Percentiles rank a stretch among this genome's conserved stretches.
Conservation (phyloP, 139 green algal species). For the Coccomyxa sp. region DNA sequence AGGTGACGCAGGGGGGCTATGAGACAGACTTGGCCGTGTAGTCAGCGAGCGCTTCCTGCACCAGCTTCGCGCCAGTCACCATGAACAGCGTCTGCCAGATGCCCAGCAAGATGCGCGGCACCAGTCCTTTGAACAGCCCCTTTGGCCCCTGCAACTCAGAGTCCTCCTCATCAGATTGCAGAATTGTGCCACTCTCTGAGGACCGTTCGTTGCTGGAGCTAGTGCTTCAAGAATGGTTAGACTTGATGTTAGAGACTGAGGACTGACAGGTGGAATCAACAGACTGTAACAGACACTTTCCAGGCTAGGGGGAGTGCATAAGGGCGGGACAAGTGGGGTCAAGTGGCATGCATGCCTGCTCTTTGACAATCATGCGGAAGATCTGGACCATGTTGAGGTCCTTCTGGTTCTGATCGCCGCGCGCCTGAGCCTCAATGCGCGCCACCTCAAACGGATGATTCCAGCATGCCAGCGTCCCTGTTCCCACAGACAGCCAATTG, state of each 20-base stretch:
- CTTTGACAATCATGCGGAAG: not conserved
- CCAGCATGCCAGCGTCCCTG: conserved; percentile 34
- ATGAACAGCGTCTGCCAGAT: conserved; percentile 48
- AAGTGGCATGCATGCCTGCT: not conserved
- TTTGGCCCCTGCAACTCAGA: conserved; percentile 20
- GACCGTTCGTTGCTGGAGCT: too few species aligned
- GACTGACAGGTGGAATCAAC: too few species aligned
- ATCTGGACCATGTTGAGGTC: conserved; percentile 3
- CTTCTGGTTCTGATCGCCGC: conserved; percentile 16
- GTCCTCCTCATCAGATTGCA: not conserved
- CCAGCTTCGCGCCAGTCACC: conserved; percentile 39
- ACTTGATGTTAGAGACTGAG: too few species aligned
- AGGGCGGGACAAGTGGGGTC: too few species aligned
- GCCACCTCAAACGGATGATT: conserved; percentile 48
- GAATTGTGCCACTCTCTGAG: too few species aligned
- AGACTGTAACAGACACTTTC: too few species aligned
- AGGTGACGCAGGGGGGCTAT: too few species aligned
- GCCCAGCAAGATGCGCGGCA: conserved; percentile 29
- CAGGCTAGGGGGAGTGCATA: too few species aligned
- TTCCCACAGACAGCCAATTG: not conserved
- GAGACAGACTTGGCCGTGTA: too few species aligned
- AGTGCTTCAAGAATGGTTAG: too few species aligned
- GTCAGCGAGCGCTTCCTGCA: conserved; percentile 12
- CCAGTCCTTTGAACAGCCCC: conserved; percentile 38
- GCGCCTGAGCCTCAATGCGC: conserved; percentile 33